phyloP scores from a whole-genome alignment of 2,329 filamentous ascomycete genomes.

The Volutella citrinella region DNA sequence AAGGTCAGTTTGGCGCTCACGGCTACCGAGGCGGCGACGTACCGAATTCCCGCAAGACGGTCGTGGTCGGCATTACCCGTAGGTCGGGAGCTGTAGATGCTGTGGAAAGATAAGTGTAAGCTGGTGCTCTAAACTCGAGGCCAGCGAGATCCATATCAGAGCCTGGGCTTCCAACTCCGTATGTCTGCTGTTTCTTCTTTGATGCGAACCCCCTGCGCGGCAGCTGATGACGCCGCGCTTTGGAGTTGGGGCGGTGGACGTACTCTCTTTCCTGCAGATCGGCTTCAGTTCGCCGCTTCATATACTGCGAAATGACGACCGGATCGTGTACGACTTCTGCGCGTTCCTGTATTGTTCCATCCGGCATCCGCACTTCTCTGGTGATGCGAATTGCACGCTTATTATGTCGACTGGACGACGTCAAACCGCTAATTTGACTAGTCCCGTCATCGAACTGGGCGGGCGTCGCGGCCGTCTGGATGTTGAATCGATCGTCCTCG shows the following conservation, averaged over 20 bases:
- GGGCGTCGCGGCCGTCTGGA: slow-evolving; percentile 67
- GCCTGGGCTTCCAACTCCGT: slow-evolving; percentile 28
- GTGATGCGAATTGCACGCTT: slow-evolving; percentile 72
- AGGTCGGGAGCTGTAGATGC: slow-evolving; percentile 48
- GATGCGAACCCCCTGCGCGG: slow-evolving; percentile 8
- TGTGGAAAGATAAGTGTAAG: slow-evolving; percentile 41
- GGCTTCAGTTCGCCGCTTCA: slow-evolving; percentile 69
- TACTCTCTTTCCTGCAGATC: slow-evolving; percentile 73
- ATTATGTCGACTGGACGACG: slow-evolving; percentile 59
- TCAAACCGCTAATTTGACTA: slow-evolving; percentile 73
- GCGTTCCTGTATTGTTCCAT: slow-evolving; percentile 55
- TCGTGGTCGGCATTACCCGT: slow-evolving; percentile 50
- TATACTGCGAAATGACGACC: slow-evolving; percentile 84
- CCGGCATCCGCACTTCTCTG: slow-evolving; percentile 50
- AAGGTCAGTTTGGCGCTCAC: slow-evolving; percentile 13
- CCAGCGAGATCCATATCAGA: slow-evolving; percentile 30
- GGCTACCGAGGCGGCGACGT: too few relatives aligned
- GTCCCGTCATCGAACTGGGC: slow-evolving; percentile 71
- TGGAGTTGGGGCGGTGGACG: slow-evolving; percentile 33
- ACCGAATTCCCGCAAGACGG: slow-evolving; percentile 44
- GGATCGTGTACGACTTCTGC: slow-evolving; percentile 74
- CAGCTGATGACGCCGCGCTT: slow-evolving; percentile 2
- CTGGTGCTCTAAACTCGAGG: slow-evolving; percentile 30
- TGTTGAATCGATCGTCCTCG: slow-evolving; percentile 67
- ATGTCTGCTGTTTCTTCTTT: slow-evolving; percentile 8